These are phyloP conservation scores for Suhomyces choctaworum DNA, from an alignment of 1,139 yeast genomes.

Conservation along the genomic window DNA sequence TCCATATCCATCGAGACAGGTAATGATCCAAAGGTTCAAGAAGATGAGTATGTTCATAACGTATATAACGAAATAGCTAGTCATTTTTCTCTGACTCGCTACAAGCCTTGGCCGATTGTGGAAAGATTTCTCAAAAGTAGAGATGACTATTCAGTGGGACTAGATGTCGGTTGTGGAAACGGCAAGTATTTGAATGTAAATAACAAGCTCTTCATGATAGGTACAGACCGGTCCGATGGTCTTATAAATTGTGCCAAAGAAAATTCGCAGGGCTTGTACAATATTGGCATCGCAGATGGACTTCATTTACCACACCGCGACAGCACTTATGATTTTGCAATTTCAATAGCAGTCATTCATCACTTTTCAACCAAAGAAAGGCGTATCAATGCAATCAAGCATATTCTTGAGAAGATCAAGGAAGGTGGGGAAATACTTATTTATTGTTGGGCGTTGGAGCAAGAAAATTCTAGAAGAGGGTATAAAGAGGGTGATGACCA, in stretches of 20 bases:
- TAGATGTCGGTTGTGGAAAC: slow-evolving; percentile 94
- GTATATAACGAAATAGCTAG: slow-evolving; percentile 90
- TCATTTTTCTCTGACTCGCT: slow-evolving; percentile 90
- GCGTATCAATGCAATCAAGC: slow-evolving; percentile 69
- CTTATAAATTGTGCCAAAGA: slow-evolving; percentile 68
- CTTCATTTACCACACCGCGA: slow-evolving; percentile 65
- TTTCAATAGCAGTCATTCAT: slow-evolving; percentile 93
- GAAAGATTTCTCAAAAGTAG: slow-evolving; percentile 56
- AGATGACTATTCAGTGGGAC: slow-evolving; percentile 42
- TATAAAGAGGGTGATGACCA: slow-evolving; percentile 89
- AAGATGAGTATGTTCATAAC: slow-evolving; percentile 77
- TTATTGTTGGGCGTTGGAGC: slow-evolving; percentile 97
- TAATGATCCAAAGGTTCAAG: slow-evolving; percentile 56
- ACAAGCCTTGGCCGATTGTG: slow-evolving; percentile 98
- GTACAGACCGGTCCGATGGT: slow-evolving; percentile 83
- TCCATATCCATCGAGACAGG: slow-evolving; percentile 30
- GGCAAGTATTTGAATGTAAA: slow-evolving; percentile 86
- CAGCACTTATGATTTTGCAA: slow-evolving; percentile 77
- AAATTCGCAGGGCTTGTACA: slow-evolving; percentile 35
- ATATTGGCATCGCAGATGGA: slow-evolving; percentile 73
- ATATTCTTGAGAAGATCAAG: slow-evolving; percentile 60
- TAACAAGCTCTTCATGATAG: slow-evolving; percentile 64
- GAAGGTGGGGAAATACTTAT: slow-evolving; percentile 69
- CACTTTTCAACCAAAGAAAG: slow-evolving; percentile 88
- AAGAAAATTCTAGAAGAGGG: slow-evolving; percentile 80